Evolutionary conservation across 257 asterid species (phyloP), one percentile per base, ranked within the genome.

Genomic region (Apocynum venetum): DNA sequence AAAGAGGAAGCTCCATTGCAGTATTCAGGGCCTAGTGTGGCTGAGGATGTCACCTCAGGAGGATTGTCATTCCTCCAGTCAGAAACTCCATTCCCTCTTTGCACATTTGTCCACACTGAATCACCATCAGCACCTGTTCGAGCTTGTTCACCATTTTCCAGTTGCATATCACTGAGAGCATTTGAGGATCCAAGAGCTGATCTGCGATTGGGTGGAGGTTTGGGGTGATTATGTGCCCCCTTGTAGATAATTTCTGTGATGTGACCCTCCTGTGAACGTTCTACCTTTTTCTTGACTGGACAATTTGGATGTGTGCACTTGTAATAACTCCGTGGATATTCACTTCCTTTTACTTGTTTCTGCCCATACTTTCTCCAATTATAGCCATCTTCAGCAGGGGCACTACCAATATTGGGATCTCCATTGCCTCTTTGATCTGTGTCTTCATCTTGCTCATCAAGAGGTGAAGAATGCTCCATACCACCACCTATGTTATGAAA

Each of bases 331-430:
- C 97, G 85, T 8, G 98, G 98, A 84, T 76, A 93, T 79, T 88
- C 93, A 14, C 98, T 91, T 55, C 97, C 96, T 79, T 89, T 91
- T 36, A 93, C 97, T 59, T 90, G 96, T 76, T 93, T 93, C 81
- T 93, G 98, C 69, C 98, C 98, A 35, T 93, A 93, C 77, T 93
- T 93, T 80, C 93, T 83, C 98, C 98, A 93, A 70, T 88, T 91
- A 74, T 84, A 93, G 70, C 96, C 98, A 82, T 93, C 98, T 20
- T 90, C 96, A 48, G 85, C 88, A 11, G 87, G 89, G 78, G 86
- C 80, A 66, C 91, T 91, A 53, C 81, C 87, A 76, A 52, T 73
- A 78, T 79, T 81, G 84, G 81, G 85, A 84, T 91, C 92, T 78
- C 82, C 91, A 73, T 82, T 41, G 79, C 81, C 87, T 82, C 89